These are phyloP conservation scores for Boletus rubropictus DNA, from an alignment of 768 basidiomycete species.

Conservation along the genomic window DNA sequence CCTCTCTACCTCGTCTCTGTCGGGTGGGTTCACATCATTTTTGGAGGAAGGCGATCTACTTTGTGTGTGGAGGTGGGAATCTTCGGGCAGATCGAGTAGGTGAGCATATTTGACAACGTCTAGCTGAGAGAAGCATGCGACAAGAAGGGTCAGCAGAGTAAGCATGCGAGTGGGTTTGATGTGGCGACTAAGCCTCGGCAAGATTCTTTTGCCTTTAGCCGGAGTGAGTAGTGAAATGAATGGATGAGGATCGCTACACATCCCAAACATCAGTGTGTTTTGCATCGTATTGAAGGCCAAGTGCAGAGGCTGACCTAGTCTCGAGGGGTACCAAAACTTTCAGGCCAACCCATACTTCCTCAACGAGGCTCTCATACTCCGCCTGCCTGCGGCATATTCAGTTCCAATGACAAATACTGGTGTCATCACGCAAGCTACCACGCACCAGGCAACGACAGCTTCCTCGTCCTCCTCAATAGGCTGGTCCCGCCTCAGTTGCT, in stretches of 20 bases:
- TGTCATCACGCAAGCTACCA: constrained; percentile 1
- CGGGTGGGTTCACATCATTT: constrained; percentile 24
- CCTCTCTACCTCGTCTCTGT: constrained; percentile 67
- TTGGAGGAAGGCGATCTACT: constrained; percentile 16
- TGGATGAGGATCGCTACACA: constrained; percentile 80
- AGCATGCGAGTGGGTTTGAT: constrained; percentile 74
- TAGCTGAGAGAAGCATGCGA: constrained; percentile 91
- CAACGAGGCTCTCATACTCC: constrained; percentile 53
- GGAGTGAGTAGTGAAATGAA: constrained; percentile 88
- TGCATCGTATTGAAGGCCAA: not conserved
- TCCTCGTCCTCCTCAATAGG: constrained; percentile 51
- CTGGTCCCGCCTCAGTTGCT: constrained; percentile 78
- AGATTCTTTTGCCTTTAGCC: constrained; percentile 87
- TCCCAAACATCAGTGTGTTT: constrained; percentile 1
- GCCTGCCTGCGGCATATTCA: constrained; percentile 41
- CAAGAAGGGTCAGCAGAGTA: constrained; percentile 82
- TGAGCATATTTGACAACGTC: constrained; percentile 83
- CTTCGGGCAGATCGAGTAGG: constrained; percentile 60
- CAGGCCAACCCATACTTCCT: constrained; percentile 73
- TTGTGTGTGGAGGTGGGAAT: constrained; percentile 36
- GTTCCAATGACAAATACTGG: not conserved
- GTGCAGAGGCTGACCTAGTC: constrained; percentile 57
- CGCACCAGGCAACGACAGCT: constrained; percentile 42
- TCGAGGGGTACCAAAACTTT: constrained; percentile 89
- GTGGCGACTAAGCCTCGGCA: constrained; percentile 84